Base-by-base conservation (phyloP, 1,284 basidiomycete genomes). In the Rhodotorula sp. region DNA sequence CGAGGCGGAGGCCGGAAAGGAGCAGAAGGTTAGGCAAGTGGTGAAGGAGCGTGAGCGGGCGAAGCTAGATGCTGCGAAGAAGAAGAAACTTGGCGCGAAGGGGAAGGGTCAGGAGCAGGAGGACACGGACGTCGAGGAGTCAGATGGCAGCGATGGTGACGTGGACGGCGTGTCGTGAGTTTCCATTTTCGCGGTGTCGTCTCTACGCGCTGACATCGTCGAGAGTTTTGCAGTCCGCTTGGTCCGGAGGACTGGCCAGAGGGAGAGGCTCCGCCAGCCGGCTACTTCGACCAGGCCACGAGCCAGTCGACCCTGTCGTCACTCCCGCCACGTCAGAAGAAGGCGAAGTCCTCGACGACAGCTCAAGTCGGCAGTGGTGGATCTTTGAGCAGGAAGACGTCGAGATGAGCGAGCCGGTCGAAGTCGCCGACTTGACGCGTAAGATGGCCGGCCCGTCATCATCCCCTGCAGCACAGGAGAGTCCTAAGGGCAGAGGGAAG, bases 211-310 rank as follows among this genome's bases (percentile, higher is more conserved):
- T 40, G 18, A 46, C 56, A 11, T 16, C 26, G n/a, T 24, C 11
- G 6, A 18, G 9, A 2, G 16, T 24, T 22, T 15, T 4, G 26
- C 65, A 70, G 68, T 15, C 71, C 68, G 0, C 62, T 70, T 59
- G 60, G 56, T 2, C 24, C 26, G 1, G 47, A 70, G 30, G 71
- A 72, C 51, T 72, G 57, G 47, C 71, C 71, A 0, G 22, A 10
- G 4, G 63, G 57, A 22, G 71, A 72, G 28, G 15, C 13, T 24
- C 56, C 64, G 10, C 46, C 68, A 2, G 1, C 22, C 2, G 54
- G 50, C 13, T 59, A 65, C 37, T 62, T 65, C 30, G 56, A 56
- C 34, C 26, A 26, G 13, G 26, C 31, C 3, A 6, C 46, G 1
- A 40, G 52, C 9, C 28, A 34, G 28, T n/a, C 44, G 10, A 28